A percentile compares a stretch with the other conserved stretches of the same genome.
These are phyloP conservation scores for Cicer arietinum DNA, from an alignment of 306 rosid genomes.

Conservation along the genomic window DNA sequence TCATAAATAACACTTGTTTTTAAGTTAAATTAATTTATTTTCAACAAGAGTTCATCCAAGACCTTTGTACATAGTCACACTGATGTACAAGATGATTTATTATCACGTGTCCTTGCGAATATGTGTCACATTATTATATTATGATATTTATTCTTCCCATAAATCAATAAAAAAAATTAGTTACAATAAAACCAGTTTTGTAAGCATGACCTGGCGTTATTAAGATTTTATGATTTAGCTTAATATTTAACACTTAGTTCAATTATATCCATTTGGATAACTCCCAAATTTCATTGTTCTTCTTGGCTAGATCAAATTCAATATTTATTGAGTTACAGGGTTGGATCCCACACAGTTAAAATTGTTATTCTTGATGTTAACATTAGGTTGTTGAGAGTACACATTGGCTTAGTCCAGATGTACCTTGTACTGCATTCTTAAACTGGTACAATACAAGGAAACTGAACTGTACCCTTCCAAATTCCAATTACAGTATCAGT, in stretches of 20 bases:
- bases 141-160: background rate
- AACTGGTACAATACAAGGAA: background rate
- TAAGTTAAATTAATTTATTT: conserved; percentile 6
- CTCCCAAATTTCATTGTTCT: background rate
- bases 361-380: background rate
- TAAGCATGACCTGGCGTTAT: too few species aligned
- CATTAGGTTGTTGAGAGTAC: background rate
- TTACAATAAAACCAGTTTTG: too few species aligned
- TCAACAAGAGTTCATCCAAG: conserved; percentile 26
- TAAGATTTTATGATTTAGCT: background rate
- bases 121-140: conserved; percentile 12
- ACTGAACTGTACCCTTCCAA: background rate
- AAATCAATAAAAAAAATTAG: background rate
- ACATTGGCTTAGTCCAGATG: background rate
- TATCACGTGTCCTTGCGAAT: conserved; percentile 19
- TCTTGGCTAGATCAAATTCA: background rate
- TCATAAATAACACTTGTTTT: conserved; percentile 11
- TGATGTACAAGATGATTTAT: conserved; percentile 20
- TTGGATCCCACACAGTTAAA: background rate
- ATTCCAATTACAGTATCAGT: background rate
- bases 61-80: conserved; percentile 1
- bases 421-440: background rate
- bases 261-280: conserved; percentile 10
- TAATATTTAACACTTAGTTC: background rate
- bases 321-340: background rate